A percentile compares a stretch with the other conserved stretches of the same genome.
Evolutionary conservation across 176 grass and related monocot species (phyloP).

Genomic region (Cenchrus americanus): DNA sequence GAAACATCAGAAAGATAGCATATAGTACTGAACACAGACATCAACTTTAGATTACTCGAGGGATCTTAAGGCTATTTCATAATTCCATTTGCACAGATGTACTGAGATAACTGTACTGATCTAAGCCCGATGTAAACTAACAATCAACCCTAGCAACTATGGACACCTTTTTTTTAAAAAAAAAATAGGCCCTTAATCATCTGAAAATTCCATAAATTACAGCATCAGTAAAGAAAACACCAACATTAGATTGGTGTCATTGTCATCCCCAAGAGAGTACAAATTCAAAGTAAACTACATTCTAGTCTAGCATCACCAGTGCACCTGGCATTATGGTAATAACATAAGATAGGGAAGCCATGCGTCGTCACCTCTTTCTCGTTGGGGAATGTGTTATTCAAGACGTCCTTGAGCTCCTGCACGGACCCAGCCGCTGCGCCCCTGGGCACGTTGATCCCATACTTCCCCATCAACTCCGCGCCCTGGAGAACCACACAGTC

Average conservation of each 20-base stretch:
- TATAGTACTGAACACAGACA: background rate
- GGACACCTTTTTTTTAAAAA: background rate
- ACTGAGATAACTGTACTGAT: background rate
- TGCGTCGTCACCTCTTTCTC: slow-evolving; percentile 81
- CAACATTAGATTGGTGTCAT: background rate
- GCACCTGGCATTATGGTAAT: background rate
- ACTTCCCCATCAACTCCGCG: slow-evolving; percentile 97
- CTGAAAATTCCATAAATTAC: background rate
- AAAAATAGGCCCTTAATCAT: background rate
- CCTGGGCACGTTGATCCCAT: slow-evolving; percentile 88
- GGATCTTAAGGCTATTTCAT: background rate
- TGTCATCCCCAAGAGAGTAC: background rate
- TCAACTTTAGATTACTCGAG: background rate
- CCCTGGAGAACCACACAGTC: slow-evolving; percentile 53
- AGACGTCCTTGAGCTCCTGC: slow-evolving; percentile 62
- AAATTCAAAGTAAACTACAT: slow-evolving; percentile 9
- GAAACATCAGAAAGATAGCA: background rate
- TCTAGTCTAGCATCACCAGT: background rate
- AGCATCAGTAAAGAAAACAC: background rate
- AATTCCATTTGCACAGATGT: background rate
- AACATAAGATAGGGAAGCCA: background rate
- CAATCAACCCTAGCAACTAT: background rate
- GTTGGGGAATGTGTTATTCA: slow-evolving; percentile 75
- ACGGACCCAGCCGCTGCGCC: slow-evolving; percentile 70
- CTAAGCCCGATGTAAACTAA: background rate